Base-by-base conservation (phyloP, 495 filamentous ascomycete genomes). In the Annulohypoxylon bovei region DNA sequence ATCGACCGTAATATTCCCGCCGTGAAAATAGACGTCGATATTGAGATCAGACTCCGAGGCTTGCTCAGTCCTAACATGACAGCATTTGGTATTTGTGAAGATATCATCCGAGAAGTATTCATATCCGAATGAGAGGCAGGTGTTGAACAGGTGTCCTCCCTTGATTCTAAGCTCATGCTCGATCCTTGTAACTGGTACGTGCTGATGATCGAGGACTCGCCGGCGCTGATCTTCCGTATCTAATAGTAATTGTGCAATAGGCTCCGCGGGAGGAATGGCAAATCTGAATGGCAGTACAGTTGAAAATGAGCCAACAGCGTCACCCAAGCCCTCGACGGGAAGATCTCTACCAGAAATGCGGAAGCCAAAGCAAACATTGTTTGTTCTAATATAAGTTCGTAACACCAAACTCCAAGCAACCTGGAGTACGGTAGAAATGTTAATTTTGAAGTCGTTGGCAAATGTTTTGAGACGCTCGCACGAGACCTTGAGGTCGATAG, bases 361-460 rank as follows among this genome's bases (percentile, higher is more conserved):
- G 65, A 76, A 82, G 1, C 82, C 82, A 52, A 82, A 85, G 64
- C 77, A 82, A 11, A 84, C 77, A 6, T 73, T 71, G 47, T 79
- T 74, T 6, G 66, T 75, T 4, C 82, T 80, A 0, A 78, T 77
- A 49, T 80, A 85, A 49, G 76, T 80, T n/a, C 82, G 77, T 7
- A 85, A 66, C 6, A 84, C 56, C 23, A 85, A 73, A 3, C 73
- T 77, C 82, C 82, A 85, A 1, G 82, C 82, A n/a, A 83, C 77
- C n/a, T 77, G 77, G n/a, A 85, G 72, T 27, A 85, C 57, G 1
- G 77, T 71, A 3, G 76, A 80, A 18, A 74, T 63, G 0, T 75
- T 72, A 0, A 79, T 76, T 12, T 75, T 73, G 37, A 80, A 72
- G 3, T 73, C 72, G 2, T 72, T 68, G 8, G 78, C 69, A 23